A percentile compares a stretch with the other conserved stretches of the same genome.
Conservation (phyloP, 2,329 filamentous ascomycete species). For the Cordyceps fumosorosea region DNA sequence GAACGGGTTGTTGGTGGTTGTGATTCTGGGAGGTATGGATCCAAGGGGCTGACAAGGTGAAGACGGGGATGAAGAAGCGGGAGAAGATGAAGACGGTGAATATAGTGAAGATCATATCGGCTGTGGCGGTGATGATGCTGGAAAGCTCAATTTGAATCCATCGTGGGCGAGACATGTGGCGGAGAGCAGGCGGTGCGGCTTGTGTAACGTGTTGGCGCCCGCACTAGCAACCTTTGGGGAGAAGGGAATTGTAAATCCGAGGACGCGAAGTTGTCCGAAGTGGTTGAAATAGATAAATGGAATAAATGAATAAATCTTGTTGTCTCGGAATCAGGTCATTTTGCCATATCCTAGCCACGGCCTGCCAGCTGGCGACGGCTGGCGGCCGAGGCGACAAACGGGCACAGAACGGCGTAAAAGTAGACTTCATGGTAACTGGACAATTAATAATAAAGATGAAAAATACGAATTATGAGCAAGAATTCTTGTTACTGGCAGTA, state of each 20-base stretch:
- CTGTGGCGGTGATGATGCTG: not conserved
- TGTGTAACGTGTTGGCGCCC: slow-evolving; percentile 5
- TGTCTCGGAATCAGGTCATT: not conserved
- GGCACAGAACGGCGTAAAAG: not conserved
- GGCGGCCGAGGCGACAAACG: not conserved
- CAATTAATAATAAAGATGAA: not conserved
- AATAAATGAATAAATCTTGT: not conserved
- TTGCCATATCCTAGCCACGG: not conserved
- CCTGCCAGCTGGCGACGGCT: slow-evolving; percentile 4
- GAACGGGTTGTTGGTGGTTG: not conserved
- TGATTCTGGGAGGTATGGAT: not conserved
- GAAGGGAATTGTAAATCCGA: not conserved
- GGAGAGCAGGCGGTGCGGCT: not conserved
- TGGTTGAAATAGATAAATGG: too few relatives aligned
- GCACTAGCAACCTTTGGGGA: not conserved
- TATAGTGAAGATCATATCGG: not conserved
- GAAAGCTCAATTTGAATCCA: not conserved
- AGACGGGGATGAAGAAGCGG: not conserved
- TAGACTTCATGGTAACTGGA: not conserved
- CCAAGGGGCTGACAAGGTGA: not conserved
- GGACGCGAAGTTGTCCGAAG: too few relatives aligned
- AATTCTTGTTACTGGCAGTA: too few relatives aligned
- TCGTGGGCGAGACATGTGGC: not conserved
- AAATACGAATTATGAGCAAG: not conserved
- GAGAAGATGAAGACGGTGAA: not conserved